A percentile compares a stretch with the other conserved stretches of the same genome.
Conservation (phyloP, 129 eudicot genomes). For the Flaveria brownii region DNA sequence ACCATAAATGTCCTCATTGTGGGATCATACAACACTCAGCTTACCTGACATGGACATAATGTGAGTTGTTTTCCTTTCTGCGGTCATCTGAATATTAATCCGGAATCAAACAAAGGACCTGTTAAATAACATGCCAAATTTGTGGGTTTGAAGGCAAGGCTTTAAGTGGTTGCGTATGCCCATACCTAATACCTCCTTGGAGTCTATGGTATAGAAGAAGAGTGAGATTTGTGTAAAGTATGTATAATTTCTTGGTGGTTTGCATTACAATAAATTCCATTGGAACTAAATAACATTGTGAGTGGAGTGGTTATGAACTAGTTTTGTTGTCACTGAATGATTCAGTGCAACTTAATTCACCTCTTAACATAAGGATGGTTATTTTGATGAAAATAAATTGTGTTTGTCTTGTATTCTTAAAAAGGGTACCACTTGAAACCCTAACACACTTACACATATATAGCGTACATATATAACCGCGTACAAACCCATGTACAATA, state of each 20-base stretch:
- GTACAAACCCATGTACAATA: no score
- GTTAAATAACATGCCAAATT: slow-evolving; percentile 10
- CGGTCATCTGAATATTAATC: background rate
- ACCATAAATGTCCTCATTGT: slow-evolving; percentile 82
- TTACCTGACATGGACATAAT: slow-evolving; percentile 40
- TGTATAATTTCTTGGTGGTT: background rate
- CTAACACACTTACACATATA: no score
- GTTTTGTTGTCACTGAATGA: no score
- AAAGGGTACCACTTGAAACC: no score
- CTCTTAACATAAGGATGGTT: no score
- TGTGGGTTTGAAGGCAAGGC: slow-evolving; percentile 34
- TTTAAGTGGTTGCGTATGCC: slow-evolving; percentile 13
- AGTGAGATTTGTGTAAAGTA: slow-evolving; percentile 10
- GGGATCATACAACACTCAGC: slow-evolving; percentile 85
- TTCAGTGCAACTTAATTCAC: no score
- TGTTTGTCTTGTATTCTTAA: no score
- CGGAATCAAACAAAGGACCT: background rate
- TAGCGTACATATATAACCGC: no score
- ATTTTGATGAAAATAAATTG: no score
- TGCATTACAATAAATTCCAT: background rate
- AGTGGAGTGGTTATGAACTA: background rate
- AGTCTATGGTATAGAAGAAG: slow-evolving; percentile 25
- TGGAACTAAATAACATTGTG: background rate
- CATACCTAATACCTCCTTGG: slow-evolving; percentile 1
- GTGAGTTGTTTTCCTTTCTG: background rate